phyloP scores from a whole-genome alignment of 2,329 filamentous ascomycete genomes.

The Rosellinia necatrix region DNA sequence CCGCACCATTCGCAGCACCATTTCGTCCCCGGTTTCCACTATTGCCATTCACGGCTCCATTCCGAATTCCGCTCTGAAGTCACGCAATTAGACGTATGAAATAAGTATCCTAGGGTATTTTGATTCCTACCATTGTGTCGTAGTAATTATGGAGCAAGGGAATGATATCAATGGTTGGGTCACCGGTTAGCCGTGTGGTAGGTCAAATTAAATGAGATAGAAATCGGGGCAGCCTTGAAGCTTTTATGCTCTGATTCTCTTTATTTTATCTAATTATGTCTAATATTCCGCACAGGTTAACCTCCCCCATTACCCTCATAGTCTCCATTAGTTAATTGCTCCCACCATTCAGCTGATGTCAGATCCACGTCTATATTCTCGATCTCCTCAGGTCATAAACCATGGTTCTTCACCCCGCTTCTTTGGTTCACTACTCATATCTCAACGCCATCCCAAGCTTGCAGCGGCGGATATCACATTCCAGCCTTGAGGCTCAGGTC shows the following conservation, averaged over 20 bases:
- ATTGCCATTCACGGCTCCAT: not conserved
- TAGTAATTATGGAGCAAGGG: not conserved
- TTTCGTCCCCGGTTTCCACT: not conserved
- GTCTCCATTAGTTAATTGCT: not conserved
- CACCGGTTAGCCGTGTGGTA: no score
- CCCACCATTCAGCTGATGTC: not conserved
- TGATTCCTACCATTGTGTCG: constrained; percentile 1
- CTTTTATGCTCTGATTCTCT: not conserved
- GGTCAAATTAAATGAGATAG: not conserved
- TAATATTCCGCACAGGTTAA: not conserved
- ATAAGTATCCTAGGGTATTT: not conserved
- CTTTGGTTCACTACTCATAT: not conserved
- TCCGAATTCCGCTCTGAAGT: not conserved
- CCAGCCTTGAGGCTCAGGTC: not conserved
- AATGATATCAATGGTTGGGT: not conserved
- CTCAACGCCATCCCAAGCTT: not conserved
- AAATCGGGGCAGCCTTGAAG: not conserved
- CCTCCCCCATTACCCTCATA: not conserved
- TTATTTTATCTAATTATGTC: not conserved
- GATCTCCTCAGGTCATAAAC: not conserved
- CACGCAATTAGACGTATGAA: no score
- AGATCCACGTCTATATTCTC: not conserved
- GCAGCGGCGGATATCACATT: not conserved
- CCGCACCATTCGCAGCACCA: not conserved
- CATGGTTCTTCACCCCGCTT: not conserved